phyloP scores from a whole-genome alignment of 2,329 filamentous ascomycete genomes.

The Colletotrichum sp. region DNA sequence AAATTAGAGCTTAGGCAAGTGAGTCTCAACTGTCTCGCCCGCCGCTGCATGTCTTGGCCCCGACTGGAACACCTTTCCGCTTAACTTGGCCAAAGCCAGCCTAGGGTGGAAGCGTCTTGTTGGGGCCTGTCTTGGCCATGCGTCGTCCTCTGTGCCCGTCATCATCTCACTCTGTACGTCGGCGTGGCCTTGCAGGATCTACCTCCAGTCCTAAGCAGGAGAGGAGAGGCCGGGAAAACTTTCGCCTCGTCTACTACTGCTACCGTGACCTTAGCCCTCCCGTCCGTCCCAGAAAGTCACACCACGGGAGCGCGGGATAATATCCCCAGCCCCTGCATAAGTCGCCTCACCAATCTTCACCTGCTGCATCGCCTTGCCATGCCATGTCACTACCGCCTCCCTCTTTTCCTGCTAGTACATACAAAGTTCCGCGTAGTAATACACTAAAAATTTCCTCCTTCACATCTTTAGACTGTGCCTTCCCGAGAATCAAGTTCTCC shows the following conservation, averaged over 20 bases:
- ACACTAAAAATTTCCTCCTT: background rate
- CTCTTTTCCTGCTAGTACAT: background rate
- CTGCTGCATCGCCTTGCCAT: background rate
- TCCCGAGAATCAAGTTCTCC: background rate
- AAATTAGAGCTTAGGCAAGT: background rate
- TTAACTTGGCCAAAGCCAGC: background rate
- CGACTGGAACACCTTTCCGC: background rate
- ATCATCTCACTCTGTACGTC: background rate
- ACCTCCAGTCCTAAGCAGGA: background rate
- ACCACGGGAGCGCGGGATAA: background rate
- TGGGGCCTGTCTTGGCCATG: background rate
- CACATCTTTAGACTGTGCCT: background rate
- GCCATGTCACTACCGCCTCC: background rate
- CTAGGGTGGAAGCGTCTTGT: background rate
- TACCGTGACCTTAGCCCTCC: background rate
- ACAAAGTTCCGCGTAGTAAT: background rate
- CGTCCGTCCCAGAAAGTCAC: background rate
- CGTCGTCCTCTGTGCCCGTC: background rate
- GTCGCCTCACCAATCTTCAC: background rate
- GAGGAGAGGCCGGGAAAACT: background rate
- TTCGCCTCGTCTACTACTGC: background rate
- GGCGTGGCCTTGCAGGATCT: background rate
- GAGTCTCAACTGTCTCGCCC: background rate
- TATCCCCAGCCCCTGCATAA: conserved; percentile 11
- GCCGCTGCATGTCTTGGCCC: background rate